Evolutionary conservation across 345 rosid species (phyloP).

Genomic region (Dipteronia sinensis): DNA sequence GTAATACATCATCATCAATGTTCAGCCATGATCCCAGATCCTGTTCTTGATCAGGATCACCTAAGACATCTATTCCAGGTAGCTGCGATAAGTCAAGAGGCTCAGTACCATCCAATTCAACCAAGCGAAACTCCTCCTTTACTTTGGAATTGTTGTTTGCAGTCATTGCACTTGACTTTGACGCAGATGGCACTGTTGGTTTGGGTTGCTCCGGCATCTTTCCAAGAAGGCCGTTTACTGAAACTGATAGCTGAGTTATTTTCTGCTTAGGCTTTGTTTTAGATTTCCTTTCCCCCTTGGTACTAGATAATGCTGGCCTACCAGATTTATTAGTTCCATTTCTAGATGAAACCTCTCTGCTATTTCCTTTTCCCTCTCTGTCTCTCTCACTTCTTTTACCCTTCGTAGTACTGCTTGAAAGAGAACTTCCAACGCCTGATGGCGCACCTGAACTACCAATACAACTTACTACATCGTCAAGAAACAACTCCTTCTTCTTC

Average conservation of each 20-base stretch:
- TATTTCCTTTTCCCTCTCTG: constrained; percentile 89
- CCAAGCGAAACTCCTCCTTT: constrained; percentile 58
- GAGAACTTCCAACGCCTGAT: constrained; percentile 57
- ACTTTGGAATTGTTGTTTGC: constrained; percentile 52
- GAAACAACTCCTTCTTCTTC: constrained; percentile 83
- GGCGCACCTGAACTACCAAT: constrained; percentile 38
- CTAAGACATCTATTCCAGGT: constrained; percentile 63
- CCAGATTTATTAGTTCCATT: constrained; percentile 74
- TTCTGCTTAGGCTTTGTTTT: constrained; percentile 95
- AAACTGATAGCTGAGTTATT: constrained; percentile 70
- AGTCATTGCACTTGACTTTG: constrained; percentile 49
- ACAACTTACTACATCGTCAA: constrained; percentile 75
- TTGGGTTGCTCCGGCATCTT: constrained; percentile 66
- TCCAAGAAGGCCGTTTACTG: constrained; percentile 71
- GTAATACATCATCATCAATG: constrained; percentile 90
- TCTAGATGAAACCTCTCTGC: constrained; percentile 64
- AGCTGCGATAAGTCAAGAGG: constrained; percentile 77
- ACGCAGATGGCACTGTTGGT: constrained; percentile 39
- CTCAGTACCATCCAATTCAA: constrained; percentile 63
- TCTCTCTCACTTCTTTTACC: constrained; percentile 98
- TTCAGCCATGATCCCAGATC: constrained; percentile 94
- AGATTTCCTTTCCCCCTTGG: constrained; percentile 83
- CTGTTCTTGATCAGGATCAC: constrained; percentile 65
- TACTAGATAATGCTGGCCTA: constrained; percentile 67
- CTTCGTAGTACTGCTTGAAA: constrained; percentile 74